Base-by-base conservation (phyloP, 2,329 filamentous ascomycete genomes). In the Colletotrichum acutatum region DNA sequence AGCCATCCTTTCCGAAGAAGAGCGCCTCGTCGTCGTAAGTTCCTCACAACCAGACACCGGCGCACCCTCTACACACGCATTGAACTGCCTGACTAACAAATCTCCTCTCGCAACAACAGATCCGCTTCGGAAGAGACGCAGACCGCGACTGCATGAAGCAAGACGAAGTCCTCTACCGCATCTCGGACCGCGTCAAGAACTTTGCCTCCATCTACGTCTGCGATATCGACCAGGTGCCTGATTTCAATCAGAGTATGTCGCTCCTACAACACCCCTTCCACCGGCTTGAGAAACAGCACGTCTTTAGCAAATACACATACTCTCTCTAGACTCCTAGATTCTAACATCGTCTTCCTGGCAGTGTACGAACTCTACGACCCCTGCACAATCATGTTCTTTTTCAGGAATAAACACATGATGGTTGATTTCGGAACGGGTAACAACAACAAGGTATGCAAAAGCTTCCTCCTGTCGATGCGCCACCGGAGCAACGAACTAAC, bases 341-440 rank as follows among this genome's bases (percentile, higher is more conserved):
- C 66, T 73, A 16, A 73, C 22, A 11, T 7, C 4, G 16, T 32
- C 28, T 30, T 1, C 22, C n/a, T 14, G n/a, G 26, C n/a, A 64
- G 63, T 74, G 71, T 74, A 75, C 72, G 89, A 95, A 81, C 87
- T 95, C 6, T 95, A 97, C 86, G 94, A 99, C 81, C 92, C 95
- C 0, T 94, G 95, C 85, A 97, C 97, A 3, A 92, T 98, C 83
- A 98, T 98, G 94, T 97, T 88, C 87, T 98, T 98, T 88, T 98
- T 95, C 87, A 91, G 96, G 74, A 99, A 99, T 83, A 99, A 99
- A 83, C 95, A 98, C 84, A 98, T 98, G 91, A 97, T 97, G 94
- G 95, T 94, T 82, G 96, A 98, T 90, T 95, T 98, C 78, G 96
- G 96, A 59, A 99, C 97, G 1, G 97, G 97, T 76, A 98, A 99